These are phyloP conservation scores for Cylindrotheca closterium DNA, from an alignment of 108 stramenopile species.

Conservation along the genomic window DNA sequence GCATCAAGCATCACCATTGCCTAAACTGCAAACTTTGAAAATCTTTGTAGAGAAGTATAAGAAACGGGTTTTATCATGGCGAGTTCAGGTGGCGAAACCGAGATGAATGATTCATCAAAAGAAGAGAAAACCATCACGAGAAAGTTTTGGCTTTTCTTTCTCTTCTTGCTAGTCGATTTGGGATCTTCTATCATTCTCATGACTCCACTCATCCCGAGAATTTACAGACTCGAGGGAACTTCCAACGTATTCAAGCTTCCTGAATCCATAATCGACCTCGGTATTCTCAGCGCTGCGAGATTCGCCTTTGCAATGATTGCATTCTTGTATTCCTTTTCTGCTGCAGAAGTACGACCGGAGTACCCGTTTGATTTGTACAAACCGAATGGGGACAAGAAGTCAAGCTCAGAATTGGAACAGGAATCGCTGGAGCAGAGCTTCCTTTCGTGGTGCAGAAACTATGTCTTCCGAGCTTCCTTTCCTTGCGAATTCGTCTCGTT, in stretches of 20 bases:
- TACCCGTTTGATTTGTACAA: constrained; percentile 43
- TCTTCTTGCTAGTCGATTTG: constrained; percentile 26
- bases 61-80: too few species aligned
- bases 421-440: constrained; percentile 58
- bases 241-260: constrained; percentile 6
- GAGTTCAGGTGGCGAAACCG: not conserved
- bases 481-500: constrained; percentile 28
- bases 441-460: constrained; percentile 31
- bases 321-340: constrained; percentile 14
- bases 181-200: constrained; percentile 25
- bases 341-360: constrained; percentile 18
- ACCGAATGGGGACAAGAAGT: constrained; percentile 49
- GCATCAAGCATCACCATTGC: too few species aligned
- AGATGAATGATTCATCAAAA: not conserved
- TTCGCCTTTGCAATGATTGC: constrained; percentile 9
- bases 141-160: constrained; percentile 2
- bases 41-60: too few species aligned
- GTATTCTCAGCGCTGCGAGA: constrained; percentile 23
- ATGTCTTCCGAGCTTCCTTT: constrained; percentile 36
- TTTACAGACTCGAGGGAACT: not conserved
- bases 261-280: constrained; percentile 39
- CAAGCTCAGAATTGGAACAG: constrained; percentile 54
- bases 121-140: not conserved
- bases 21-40: too few species aligned
- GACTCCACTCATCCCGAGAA: constrained; percentile 17